Conservation (phyloP, 805 yeast species). For the Metschnikowia orientalis region DNA sequence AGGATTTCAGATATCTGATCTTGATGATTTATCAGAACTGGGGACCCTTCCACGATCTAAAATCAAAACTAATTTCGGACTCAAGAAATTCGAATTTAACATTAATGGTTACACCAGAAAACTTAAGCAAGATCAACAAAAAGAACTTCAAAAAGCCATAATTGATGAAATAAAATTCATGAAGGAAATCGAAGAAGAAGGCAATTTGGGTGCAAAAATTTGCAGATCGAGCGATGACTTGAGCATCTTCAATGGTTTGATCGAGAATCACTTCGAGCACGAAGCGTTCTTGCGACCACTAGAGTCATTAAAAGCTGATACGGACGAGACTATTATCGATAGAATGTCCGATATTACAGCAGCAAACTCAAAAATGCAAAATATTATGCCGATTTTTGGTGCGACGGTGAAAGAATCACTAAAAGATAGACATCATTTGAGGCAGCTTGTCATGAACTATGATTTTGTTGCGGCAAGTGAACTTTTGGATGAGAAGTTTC, state of each 20-base stretch:
- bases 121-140: constrained; percentile 30
- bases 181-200: too few relatives aligned
- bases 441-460: constrained; percentile 5
- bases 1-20: constrained; percentile 16
- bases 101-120: constrained; percentile 49
- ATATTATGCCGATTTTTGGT: too few relatives aligned
- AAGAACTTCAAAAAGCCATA: constrained; percentile 5
- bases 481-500: constrained; percentile 6
- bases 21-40: constrained; percentile 3
- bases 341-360: constrained; percentile 6
- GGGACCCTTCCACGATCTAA: constrained; percentile 15
- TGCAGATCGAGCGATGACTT: too few relatives aligned
- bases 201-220: too few relatives aligned
- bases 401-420: too few relatives aligned
- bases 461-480: constrained; percentile 9
- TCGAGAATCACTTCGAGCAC: too few relatives aligned
- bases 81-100: constrained; percentile 55
- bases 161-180: constrained; percentile 11
- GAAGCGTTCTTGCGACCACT: too few relatives aligned
- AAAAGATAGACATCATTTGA: constrained; percentile 6
- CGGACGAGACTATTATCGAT: too few relatives aligned
- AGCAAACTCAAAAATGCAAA: not conserved
- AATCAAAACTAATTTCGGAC: constrained; percentile 53
- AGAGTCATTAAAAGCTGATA: too few relatives aligned
- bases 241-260: too few relatives aligned